Evolutionary conservation across 352 stramenopile species (phyloP), one percentile per base, ranked within the genome.

Genomic region (Phytopythium aichiense): DNA sequence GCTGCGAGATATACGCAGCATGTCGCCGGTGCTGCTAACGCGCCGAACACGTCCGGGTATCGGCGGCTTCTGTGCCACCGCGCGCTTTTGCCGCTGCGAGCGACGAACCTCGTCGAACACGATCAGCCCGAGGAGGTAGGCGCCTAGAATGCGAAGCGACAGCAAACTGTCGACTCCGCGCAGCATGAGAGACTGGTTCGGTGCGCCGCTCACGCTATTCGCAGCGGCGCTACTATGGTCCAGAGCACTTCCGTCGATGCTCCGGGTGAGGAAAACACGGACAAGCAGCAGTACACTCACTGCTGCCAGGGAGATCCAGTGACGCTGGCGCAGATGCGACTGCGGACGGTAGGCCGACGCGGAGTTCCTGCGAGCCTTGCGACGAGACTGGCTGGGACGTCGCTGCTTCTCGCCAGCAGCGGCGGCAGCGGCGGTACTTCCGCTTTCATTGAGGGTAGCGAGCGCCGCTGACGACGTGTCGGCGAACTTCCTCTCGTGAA

Each of bases 271-370:
- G 64, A 84, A 62, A 7, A 85, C 63, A 46, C 76, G 76, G 12
- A 84, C 30, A 2, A 63, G 16, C 45, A 86, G 63, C 7, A 88
- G 61, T 12, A 76, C 23, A 11, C 61, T 62, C 12, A 86, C 43
- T 0, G 46, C 60, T 18, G 66, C 45, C 12, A 84, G 55, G 7
- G 76, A 79, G 37, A 81, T n/a, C 74, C 73, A 88, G 37, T 90
- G 81, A 12, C 81, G 74, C 40, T 64, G 64, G 7, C 79, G 75
- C 20, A 90, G 57, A 63, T 87, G 78, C 48, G 78, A 86, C 0
- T 23, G 52, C 18, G 56, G 78, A 35, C 51, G 64, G 11, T 13
- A 65, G 31, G 9, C 13, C 25, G 46, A 53, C 12, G 12, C 46
- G 5, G 23, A 45, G 48, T 30, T 57, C 57, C n/a, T 25, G 18